Base-by-base conservation (phyloP, 2,329 filamentous ascomycete genomes). In the Sclerotinia spermophila region DNA sequence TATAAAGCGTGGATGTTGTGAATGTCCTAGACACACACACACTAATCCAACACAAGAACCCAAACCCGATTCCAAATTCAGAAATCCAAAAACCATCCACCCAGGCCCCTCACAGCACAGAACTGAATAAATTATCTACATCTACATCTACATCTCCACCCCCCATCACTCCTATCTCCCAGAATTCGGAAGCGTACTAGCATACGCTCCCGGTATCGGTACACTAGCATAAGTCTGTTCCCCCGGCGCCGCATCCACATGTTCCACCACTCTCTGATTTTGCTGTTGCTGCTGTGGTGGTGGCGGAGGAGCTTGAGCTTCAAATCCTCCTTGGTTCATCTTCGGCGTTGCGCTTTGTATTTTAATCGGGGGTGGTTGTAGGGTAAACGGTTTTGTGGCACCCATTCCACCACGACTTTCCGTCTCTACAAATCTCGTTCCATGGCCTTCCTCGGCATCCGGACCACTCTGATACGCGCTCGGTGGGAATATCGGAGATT, bases 151-250 rank as follows among this genome's bases (percentile, higher is more conserved):
- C 21, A 38, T 35, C 0, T 17, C 3, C 13, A 10, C 3, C 3
- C 13, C 21, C 3, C 21, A 38, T 7, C 21, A 35, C n/a, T 58
- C 21, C 55, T 38, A 58, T n/a, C 55, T 17, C 1, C 79, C 13
- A 82, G 83, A 45, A 27, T 70, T 35, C 5, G 72, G 66, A 7
- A 86, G 85, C 77, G 83, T 86, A 80, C 83, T 85, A 70, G 88
- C 76, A 79, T 97, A 97, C 0, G 94, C 92, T 8, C 92, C 92
- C 0, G 95, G 95, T 72, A 97, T 97, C 0, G 94, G 93, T 44
- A 97, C 95, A 33, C 90, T 84, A 19, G 90, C 94, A 80, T 97
- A 97, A 64, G 89, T 88, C 76, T 91, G 88, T 85, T 97, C 95
- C 62, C 94, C 92, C 0, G 92, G 89, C 15, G 92, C 91, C 38